Conservation (phyloP, 768 basidiomycete genomes). For the Fomitopsis serialis region DNA sequence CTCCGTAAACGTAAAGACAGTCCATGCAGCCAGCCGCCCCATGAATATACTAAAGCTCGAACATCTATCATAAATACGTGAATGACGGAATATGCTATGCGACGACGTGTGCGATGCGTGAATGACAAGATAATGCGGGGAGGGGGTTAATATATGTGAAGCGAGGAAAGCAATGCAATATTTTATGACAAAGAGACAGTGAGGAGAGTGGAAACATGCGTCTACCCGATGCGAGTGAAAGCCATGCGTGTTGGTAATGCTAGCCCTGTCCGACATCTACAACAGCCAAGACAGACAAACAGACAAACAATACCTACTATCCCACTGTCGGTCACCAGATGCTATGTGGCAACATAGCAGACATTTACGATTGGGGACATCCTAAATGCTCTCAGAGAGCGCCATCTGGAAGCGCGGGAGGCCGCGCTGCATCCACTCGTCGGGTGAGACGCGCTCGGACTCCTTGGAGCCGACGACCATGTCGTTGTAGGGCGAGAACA, state of each 20-base stretch:
- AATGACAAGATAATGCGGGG: too few species aligned
- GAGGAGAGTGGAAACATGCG: background rate
- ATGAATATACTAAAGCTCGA: too few species aligned
- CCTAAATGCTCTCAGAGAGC: slow-evolving; percentile 4
- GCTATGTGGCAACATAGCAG: background rate
- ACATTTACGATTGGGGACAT: too few species aligned
- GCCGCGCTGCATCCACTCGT: slow-evolving; percentile 54
- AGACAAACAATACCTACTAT: too few species aligned
- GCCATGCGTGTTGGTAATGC: background rate
- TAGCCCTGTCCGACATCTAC: background rate
- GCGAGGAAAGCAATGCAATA: too few species aligned
- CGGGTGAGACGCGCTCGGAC: slow-evolving; percentile 41
- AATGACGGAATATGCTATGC: too few species aligned
- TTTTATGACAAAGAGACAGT: background rate
- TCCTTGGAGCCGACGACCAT: slow-evolving; percentile 38
- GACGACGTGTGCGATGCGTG: too few species aligned
- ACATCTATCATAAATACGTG: too few species aligned
- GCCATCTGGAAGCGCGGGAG: slow-evolving; percentile 36
- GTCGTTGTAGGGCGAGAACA: slow-evolving; percentile 55
- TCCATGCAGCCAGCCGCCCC: too few species aligned
- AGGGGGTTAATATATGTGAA: too few species aligned
- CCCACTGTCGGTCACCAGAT: too few species aligned
- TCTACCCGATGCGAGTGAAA: background rate
- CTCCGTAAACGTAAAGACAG: too few species aligned
- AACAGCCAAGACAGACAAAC: background rate